A percentile compares a stretch with the other conserved stretches of the same genome.
Evolutionary conservation across 371 early-diverging fungal species (phyloP).

Genomic region (Actinomortierella ambigua): DNA sequence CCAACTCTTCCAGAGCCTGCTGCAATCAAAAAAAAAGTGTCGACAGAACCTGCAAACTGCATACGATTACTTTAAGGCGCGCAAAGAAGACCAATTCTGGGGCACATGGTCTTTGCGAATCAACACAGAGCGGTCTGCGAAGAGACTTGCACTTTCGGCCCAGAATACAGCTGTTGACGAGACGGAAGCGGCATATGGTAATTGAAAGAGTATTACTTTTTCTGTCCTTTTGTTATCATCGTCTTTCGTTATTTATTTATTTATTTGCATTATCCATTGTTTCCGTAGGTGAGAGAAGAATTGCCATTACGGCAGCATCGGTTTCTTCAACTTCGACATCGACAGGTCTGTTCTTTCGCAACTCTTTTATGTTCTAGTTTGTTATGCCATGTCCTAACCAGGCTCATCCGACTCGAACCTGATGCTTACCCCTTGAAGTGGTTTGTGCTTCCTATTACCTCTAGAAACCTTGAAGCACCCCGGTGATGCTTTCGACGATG

Average conservation of each 20-base stretch:
- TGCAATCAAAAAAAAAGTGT: slow-evolving; percentile 12
- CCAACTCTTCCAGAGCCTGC: slow-evolving; percentile 10
- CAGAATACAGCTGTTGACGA: slow-evolving; percentile 20
- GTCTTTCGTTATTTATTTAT: slow-evolving; percentile 8
- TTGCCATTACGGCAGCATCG: slow-evolving; percentile 4
- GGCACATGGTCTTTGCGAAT: slow-evolving; percentile 1
- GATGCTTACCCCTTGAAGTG: no score
- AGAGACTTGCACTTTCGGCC: slow-evolving; percentile 16
- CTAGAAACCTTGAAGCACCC: no score
- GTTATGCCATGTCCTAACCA: no score
- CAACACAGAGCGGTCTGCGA: slow-evolving; percentile 8
- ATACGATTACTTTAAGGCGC: slow-evolving; percentile 10
- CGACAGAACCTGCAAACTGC: slow-evolving; percentile 1
- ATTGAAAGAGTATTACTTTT: slow-evolving; percentile 7
- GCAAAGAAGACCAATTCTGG: slow-evolving; percentile 19
- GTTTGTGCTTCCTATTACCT: no score
- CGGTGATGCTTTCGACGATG: no score
- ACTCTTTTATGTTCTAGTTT: no score
- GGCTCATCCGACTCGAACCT: no score
- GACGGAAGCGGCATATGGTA: slow-evolving; percentile 20
- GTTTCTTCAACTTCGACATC: slow-evolving; percentile 8
- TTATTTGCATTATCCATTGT: slow-evolving; percentile 6
- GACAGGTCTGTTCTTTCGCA: slow-evolving; percentile 8
- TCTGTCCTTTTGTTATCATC: slow-evolving; percentile 1
- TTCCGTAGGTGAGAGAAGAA: slow-evolving; percentile 17